A percentile compares a stretch with the other conserved stretches of the same genome.
These are phyloP conservation scores for Mycena vitilis DNA, from an alignment of 768 basidiomycete species.

Conservation along the genomic window DNA sequence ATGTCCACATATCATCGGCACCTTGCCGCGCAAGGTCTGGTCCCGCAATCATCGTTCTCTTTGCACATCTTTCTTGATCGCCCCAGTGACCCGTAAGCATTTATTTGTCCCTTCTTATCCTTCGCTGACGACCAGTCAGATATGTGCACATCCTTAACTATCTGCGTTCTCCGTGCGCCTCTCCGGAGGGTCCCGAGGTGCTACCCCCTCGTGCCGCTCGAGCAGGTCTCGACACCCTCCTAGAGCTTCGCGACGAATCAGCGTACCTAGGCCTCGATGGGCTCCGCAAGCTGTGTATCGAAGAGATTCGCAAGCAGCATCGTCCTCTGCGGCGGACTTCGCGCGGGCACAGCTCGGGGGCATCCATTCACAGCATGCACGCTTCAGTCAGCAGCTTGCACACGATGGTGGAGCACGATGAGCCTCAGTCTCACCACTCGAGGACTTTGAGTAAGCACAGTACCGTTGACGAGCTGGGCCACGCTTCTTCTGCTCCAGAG, in stretches of 20 bases:
- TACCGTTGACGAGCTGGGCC: slow-evolving; percentile 33
- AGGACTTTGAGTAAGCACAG: slow-evolving; percentile 33
- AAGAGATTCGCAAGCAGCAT: slow-evolving; percentile 70
- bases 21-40: slow-evolving; percentile 68
- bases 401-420: slow-evolving; percentile 67
- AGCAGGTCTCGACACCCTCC: slow-evolving; percentile 69
- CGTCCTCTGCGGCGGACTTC: slow-evolving; percentile 53
- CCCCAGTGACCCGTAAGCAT: slow-evolving; percentile 80
- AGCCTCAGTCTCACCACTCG: slow-evolving; percentile 47
- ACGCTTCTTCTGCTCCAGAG: slow-evolving; percentile 56
- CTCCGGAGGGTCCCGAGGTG: slow-evolving; percentile 58
- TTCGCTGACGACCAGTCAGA: slow-evolving; percentile 48
- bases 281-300: slow-evolving; percentile 72
- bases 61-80: slow-evolving; percentile 85
- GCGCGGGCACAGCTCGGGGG: slow-evolving; percentile 49
- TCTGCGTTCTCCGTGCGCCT: slow-evolving; percentile 67
- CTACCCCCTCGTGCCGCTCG: slow-evolving; percentile 71
- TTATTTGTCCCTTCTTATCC: background rate
- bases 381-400: slow-evolving; percentile 71
- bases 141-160: slow-evolving; percentile 80
- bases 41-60: slow-evolving; percentile 56
- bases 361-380: slow-evolving; percentile 59
- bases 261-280: slow-evolving; percentile 76
- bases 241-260: slow-evolving; percentile 86
- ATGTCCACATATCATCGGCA: slow-evolving; percentile 72